These are phyloP conservation scores for Tetrahymena elliotti DNA, from an alignment of 73 alveolate genomes.

Conservation along the genomic window DNA sequence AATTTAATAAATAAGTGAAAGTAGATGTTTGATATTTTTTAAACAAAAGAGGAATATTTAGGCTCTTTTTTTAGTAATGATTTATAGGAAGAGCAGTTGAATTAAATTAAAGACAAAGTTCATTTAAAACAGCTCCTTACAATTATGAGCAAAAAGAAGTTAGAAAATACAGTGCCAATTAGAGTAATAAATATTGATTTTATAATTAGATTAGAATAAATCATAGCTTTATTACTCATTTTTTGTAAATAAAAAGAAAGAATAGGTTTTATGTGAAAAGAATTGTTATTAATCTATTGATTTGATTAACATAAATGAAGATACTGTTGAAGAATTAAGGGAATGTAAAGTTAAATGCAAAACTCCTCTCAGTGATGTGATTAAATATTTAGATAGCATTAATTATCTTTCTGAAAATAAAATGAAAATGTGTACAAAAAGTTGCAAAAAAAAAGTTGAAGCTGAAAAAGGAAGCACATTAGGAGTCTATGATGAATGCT, in stretches of 20 bases:
- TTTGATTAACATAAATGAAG: neutral
- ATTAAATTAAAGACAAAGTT: neutral
- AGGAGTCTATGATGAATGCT: neutral
- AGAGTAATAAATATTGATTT: neutral
- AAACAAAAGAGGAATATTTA: neutral
- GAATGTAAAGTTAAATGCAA: neutral
- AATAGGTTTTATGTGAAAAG: neutral
- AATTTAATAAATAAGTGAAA: neutral
- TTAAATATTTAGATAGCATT: neutral
- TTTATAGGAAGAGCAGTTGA: neutral
- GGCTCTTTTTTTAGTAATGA: neutral
- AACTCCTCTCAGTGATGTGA: neutral
- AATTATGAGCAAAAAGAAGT: neutral
- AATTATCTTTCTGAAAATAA: neutral
- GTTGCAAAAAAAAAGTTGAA: neutral
- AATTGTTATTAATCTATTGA: neutral
- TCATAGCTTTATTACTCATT: neutral
- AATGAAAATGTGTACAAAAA: neutral
- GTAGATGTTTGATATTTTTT: neutral
- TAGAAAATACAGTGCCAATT: neutral
- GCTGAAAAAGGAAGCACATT: neutral
- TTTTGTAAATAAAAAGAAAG: neutral
- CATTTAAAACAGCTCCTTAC: neutral
- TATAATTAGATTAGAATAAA: neutral
- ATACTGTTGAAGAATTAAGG: neutral